Base-by-base conservation (phyloP, 2,329 filamentous ascomycete genomes). In the Falciphora oryzae region DNA sequence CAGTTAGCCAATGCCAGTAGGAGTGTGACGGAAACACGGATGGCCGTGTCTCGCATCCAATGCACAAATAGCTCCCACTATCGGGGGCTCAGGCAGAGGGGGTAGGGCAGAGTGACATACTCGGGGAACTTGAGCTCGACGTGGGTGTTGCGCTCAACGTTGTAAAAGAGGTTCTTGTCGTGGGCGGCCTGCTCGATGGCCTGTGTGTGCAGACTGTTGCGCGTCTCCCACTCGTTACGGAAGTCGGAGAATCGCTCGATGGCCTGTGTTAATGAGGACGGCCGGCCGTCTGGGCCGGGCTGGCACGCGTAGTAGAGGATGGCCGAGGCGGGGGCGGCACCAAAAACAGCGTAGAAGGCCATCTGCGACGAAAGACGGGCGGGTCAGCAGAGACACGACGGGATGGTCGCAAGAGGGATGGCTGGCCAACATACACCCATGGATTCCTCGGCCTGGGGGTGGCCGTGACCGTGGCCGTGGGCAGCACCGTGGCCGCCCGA, bases 41-140 rank as follows among this genome's bases (percentile, higher is more conserved):
- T 13, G 29, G 31, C 3, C 44, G 22, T 5, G n/a, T 53, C 27
- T 57, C 35, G 59, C 16, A n/a, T 16, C 8, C n/a, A 11, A 13
- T 27, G 10, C 38, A n/a, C 4, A 38, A 18, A 27, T 16, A 16
- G 13, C 14, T 22, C 57, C 28, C 50, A 63, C 31, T 29, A 8
- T 27, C 6, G 10, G 25, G 22, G 27, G 31, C 59, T 53, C 61
- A 29, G 28, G 11, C 22, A 53, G 53, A 18, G 32, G 25, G 3
- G 14, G 57, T 27, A 38, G 60, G 53, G 58, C 60, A 65, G 65
- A 63, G 35, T 44, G n/a, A 82, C 83, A 67, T 79, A 87, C 85
- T 87, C 85, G 59, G 84, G 84, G 68, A 75, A 85, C 69, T 80
- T 79, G 68, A 86, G 78, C 67, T 86, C 83, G 69, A 83, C 75